A percentile compares a stretch with the other conserved stretches of the same genome.
phyloP scores from a whole-genome alignment of 352 stramenopile genomes.

The Globisporangium echinulatum region DNA sequence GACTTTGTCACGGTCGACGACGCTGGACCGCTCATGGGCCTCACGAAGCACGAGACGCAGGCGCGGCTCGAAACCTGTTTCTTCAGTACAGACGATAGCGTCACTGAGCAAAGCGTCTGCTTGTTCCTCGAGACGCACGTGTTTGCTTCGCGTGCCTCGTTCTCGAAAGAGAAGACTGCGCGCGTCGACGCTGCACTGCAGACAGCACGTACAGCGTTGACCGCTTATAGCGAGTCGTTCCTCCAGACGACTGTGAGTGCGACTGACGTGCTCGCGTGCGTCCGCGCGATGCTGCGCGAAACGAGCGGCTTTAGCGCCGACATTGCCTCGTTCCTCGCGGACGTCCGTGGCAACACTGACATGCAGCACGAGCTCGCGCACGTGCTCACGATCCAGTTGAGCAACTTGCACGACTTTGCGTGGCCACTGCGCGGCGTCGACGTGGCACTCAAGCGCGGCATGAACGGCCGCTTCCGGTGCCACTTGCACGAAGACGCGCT shows the following conservation, averaged over 20 bases:
- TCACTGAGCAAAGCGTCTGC: conserved; percentile 27
- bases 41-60: conserved; percentile 34
- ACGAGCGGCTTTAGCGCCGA: conserved; percentile 25
- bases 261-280: conserved; percentile 19
- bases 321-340: conserved; percentile 26
- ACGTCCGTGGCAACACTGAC: conserved; percentile 22
- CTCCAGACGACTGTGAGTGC: conserved; percentile 14
- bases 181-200: conserved; percentile 20
- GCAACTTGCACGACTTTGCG: conserved; percentile 31
- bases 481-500: conserved; percentile 38
- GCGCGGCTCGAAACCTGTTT: conserved; percentile 34
- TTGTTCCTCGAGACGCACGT: conserved; percentile 29
- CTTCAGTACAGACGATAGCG: conserved; percentile 19
- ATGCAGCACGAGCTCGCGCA: conserved; percentile 35
- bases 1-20: conserved; percentile 9
- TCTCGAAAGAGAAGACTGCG: conserved; percentile 19
- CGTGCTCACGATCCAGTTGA: conserved; percentile 42
- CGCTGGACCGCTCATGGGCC: conserved; percentile 15
- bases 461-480: conserved; percentile 40
- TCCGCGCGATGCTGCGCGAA: conserved; percentile 24
- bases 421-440: conserved; percentile 27
- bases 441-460: conserved; percentile 33
- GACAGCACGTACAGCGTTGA: conserved; percentile 10
- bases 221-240: conserved; percentile 22
- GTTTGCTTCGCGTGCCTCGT: conserved; percentile 20